Percentiles rank a stretch among this genome's conserved stretches.
phyloP scores from a whole-genome alignment of 768 basidiomycete species.

The Aureoboletus auriporus region DNA sequence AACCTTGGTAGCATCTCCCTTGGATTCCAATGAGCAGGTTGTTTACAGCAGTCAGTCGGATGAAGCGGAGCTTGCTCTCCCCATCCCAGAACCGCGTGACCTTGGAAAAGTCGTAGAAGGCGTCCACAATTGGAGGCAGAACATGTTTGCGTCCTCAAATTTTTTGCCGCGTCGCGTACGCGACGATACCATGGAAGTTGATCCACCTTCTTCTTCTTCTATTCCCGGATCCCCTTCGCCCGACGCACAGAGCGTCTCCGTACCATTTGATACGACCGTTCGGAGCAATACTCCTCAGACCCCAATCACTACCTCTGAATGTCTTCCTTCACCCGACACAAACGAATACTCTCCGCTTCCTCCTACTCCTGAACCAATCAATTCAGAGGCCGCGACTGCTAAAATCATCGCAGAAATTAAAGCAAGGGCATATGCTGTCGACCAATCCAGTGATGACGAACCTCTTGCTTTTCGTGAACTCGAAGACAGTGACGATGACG shows the following conservation, averaged over 20 bases:
- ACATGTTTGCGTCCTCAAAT: constrained; percentile 19
- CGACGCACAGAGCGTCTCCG: not conserved
- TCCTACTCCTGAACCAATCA: constrained; percentile 29
- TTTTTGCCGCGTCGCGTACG: not conserved
- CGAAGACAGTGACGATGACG: constrained; percentile 53
- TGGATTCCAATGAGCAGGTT: constrained; percentile 28
- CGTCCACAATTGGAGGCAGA: constrained; percentile 43
- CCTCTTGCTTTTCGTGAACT: constrained; percentile 38
- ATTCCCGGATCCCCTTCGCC: constrained; percentile 5
- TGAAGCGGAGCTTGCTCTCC: constrained; percentile 50
- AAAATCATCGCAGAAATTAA: constrained; percentile 62
- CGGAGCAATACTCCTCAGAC: constrained; percentile 9
- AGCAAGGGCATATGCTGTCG: constrained; percentile 51
- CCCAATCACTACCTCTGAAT: constrained; percentile 8
- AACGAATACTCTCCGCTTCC: constrained; percentile 20
- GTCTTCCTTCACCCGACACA: constrained; percentile 24
- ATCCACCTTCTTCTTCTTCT: constrained; percentile 10
- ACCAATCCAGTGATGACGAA: constrained; percentile 42
- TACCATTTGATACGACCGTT: constrained; percentile 6
- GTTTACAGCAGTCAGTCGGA: constrained; percentile 68
- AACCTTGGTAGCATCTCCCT: constrained; percentile 14
- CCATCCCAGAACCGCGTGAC: constrained; percentile 23
- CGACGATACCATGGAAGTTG: constrained; percentile 18
- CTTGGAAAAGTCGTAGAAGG: constrained; percentile 31
- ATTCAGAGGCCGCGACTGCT: constrained; percentile 43